phyloP scores from a whole-genome alignment of 1,284 basidiomycete species.

The Pyrrhoderma noxium region DNA sequence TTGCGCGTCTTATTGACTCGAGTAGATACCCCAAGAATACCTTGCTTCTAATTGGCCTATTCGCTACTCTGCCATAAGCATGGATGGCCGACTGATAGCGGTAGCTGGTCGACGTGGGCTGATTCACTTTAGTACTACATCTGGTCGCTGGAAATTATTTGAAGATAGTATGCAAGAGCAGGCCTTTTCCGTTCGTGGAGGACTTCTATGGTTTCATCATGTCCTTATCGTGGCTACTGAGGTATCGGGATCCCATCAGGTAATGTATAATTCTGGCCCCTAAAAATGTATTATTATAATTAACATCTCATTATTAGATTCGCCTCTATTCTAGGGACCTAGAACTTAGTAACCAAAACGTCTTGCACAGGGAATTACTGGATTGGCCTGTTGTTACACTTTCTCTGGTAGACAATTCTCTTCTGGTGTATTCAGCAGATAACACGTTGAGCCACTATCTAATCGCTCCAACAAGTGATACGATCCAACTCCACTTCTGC shows the following conservation, averaged over 20 bases:
- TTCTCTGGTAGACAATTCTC: conserved; percentile 90
- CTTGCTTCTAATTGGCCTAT: conserved; percentile 93
- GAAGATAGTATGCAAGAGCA: conserved; percentile 82
- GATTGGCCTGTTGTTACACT: conserved; percentile 75
- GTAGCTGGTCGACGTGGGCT: conserved; percentile 89
- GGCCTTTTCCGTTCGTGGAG: conserved; percentile 83
- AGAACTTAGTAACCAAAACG: conserved; percentile 80
- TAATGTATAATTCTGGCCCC: conserved; percentile 27
- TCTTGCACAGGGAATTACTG: conserved; percentile 79
- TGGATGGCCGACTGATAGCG: conserved; percentile 88
- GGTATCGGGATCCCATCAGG: conserved; percentile 72
- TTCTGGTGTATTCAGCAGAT: conserved; percentile 96
- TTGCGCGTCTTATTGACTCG: not conserved
- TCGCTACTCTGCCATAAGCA: conserved; percentile 85
- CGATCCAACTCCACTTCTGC: conserved; percentile 83
- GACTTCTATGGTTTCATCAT: conserved; percentile 95
- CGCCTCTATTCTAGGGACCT: conserved; percentile 94
- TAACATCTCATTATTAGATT: conserved; percentile 43
- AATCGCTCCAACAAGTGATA: conserved; percentile 78
- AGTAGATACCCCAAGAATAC: conserved; percentile 81
- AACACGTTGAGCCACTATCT: conserved; percentile 93
- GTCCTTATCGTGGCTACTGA: conserved; percentile 90
- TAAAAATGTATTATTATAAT: conserved; percentile 17
- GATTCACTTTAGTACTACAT: conserved; percentile 89
- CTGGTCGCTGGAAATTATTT: conserved; percentile 95